Evolutionary conservation across 805 yeast species (phyloP), one percentile per base, ranked within the genome.

Genomic region (Kuraishia floccosa): DNA sequence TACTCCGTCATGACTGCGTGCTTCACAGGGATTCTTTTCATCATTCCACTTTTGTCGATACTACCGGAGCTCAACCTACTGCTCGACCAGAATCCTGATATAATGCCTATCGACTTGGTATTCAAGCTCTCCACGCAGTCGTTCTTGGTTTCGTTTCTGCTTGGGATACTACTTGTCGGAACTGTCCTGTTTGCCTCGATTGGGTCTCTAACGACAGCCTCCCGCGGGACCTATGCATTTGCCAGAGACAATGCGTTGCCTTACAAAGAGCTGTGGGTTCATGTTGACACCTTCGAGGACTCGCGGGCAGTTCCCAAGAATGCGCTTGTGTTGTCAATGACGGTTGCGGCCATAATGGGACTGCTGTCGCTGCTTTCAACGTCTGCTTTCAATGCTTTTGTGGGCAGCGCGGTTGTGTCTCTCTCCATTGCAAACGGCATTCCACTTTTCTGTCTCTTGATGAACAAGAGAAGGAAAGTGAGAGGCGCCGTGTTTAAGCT

Each of bases 181-280:
- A 79, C 85, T 13, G 69, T 76, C 17, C 45, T 79, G 7, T 82
- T 82, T 50, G 85, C 84, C 22, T 79, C 86, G 2, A 73, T 83
- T 30, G 87, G 93, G 4, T 69, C 89, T 1, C 61, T 80, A 22
- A 82, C 91, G 1, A 78, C 93, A 0, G 81, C 86, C 3, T 80
- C 91, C 3, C 68, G 93, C 63, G 68, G 78, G n/a, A 81, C 85
- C 0, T 82, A 71, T 48, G 79, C 84, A 17, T 75, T 83, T 56
- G 84, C 89, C 31, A 68, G 94, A 56, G 94, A 83, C 49, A 82
- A 76, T 23, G 94, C 86, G 0, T 52, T 83, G 27, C 93, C 93
- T 2, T 69, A 60, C 41, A 67, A 72, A 33, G 60, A 67, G 9
- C 42, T 68, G 11, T 81, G 87, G 85, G 66, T 73, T 3, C 65